Conservation (phyloP, 1,139 yeast genomes). For the Suhomyces guaymorum region DNA sequence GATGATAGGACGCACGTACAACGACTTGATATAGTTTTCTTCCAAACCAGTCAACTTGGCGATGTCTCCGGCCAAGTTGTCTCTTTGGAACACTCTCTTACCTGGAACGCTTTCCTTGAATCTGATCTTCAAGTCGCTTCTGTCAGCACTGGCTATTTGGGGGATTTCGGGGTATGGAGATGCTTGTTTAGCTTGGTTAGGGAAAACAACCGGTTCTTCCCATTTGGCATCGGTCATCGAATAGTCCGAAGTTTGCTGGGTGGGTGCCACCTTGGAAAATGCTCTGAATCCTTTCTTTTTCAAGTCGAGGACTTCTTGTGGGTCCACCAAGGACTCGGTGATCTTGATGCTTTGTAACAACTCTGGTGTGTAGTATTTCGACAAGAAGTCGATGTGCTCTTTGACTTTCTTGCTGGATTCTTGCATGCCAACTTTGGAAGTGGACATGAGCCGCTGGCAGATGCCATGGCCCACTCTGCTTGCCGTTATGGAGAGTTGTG, state of each 20-base stretch:
- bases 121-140: slow-evolving; percentile 42
- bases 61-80: slow-evolving; percentile 53
- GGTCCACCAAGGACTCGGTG: slow-evolving; percentile 74
- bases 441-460: slow-evolving; percentile 10
- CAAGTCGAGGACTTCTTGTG: slow-evolving; percentile 45
- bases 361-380: slow-evolving; percentile 74
- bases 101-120: slow-evolving; percentile 26
- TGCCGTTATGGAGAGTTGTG: slow-evolving; percentile 8
- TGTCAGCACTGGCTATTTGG: slow-evolving; percentile 41
- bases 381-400: slow-evolving; percentile 59
- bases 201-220: slow-evolving; percentile 49
- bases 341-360: slow-evolving; percentile 76
- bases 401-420: slow-evolving; percentile 21
- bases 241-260: slow-evolving; percentile 29
- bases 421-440: slow-evolving; percentile 6
- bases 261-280: slow-evolving; percentile 37
- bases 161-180: slow-evolving; percentile 49
- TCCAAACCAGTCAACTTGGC: slow-evolving; percentile 75
- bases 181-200: slow-evolving; percentile 42
- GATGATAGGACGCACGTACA: slow-evolving; percentile 67
- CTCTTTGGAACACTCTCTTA: slow-evolving; percentile 15
- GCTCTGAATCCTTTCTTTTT: slow-evolving; percentile 34
- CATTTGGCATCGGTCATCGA: slow-evolving; percentile 43
- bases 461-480: slow-evolving; percentile 9
- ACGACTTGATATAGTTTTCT: slow-evolving; percentile 60